These are phyloP conservation scores for Geosmithia putterillii DNA, from an alignment of 2,329 filamentous ascomycete species.

Conservation along the genomic window DNA sequence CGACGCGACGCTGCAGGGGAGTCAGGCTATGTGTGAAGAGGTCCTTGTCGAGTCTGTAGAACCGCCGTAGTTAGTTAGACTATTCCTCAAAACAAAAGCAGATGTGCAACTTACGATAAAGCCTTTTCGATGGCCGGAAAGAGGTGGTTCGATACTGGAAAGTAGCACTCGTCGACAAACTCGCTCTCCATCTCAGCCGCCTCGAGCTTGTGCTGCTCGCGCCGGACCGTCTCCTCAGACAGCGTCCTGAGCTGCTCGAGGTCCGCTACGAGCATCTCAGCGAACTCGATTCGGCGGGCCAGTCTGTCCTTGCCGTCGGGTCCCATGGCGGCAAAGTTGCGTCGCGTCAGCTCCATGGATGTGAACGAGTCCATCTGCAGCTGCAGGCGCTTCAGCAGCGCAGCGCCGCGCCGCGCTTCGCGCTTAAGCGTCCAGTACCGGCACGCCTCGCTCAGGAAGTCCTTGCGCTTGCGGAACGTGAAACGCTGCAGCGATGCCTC, in stretches of 20 bases:
- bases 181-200: constrained; percentile 64
- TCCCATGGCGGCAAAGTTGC: constrained; percentile 94
- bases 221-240: constrained; percentile 57
- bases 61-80: constrained; percentile 15
- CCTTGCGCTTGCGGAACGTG: constrained; percentile 69
- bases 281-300: constrained; percentile 77
- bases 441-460: constrained; percentile 85
- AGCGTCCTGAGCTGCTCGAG: constrained; percentile 64
- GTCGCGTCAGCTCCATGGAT: constrained; percentile 90
- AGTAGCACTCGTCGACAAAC: constrained; percentile 83
- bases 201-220: constrained; percentile 68
- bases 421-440: constrained; percentile 97
- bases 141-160: constrained; percentile 70
- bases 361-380: constrained; percentile 93
- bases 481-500: constrained; percentile 76
- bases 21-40: constrained; percentile 42
- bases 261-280: constrained; percentile 61
- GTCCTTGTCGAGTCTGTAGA: constrained; percentile 51
- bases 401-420: constrained; percentile 81
- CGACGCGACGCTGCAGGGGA: constrained; percentile 37
- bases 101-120: constrained; percentile 51
- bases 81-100: background rate
- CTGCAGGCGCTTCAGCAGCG: constrained; percentile 84
- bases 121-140: constrained; percentile 71
- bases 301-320: constrained; percentile 68